phyloP scores from a whole-genome alignment of 2,329 filamentous ascomycete genomes.

The Pyricularia pennisetigena region DNA sequence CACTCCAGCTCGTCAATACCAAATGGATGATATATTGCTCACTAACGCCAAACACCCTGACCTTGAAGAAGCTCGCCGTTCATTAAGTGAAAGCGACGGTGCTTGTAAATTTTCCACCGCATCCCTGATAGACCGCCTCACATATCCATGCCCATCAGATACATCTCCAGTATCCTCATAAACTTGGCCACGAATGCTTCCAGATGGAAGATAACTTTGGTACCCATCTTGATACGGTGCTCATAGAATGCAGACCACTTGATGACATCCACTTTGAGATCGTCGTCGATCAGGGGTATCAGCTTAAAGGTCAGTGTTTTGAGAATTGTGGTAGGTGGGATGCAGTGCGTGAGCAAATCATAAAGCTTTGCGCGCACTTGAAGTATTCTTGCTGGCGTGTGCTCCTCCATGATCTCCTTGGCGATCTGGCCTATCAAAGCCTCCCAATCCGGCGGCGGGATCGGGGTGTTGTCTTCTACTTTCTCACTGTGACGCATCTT shows the following conservation, averaged over 20 bases:
- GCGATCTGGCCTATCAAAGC: slow-evolving; percentile 81
- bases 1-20: neutral
- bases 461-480: slow-evolving; percentile 75
- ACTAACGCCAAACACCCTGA: neutral
- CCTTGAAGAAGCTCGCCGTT: neutral
- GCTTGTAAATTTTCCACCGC: neutral
- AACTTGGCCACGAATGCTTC: slow-evolving; percentile 99
- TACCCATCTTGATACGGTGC: slow-evolving; percentile 83
- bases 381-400: slow-evolving; percentile 80
- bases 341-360: slow-evolving; percentile 93
- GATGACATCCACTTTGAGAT: slow-evolving; percentile 82
- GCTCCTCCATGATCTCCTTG: slow-evolving; percentile 87
- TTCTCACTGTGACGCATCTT: slow-evolving; percentile 56
- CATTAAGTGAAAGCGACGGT: neutral
- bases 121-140: slow-evolving; percentile 18
- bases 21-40: neutral
- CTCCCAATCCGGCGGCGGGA: slow-evolving; percentile 96
- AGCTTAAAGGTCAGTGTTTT: slow-evolving; percentile 94
- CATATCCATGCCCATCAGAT: slow-evolving; percentile 75
- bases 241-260: slow-evolving; percentile 97
- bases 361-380: slow-evolving; percentile 91
- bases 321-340: slow-evolving; percentile 86
- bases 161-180: slow-evolving; percentile 93
- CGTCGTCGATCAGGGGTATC: slow-evolving; percentile 77
- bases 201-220: slow-evolving; percentile 94